Conservation (phyloP, 805 yeast species). For the Blastobotrys terrestris region DNA sequence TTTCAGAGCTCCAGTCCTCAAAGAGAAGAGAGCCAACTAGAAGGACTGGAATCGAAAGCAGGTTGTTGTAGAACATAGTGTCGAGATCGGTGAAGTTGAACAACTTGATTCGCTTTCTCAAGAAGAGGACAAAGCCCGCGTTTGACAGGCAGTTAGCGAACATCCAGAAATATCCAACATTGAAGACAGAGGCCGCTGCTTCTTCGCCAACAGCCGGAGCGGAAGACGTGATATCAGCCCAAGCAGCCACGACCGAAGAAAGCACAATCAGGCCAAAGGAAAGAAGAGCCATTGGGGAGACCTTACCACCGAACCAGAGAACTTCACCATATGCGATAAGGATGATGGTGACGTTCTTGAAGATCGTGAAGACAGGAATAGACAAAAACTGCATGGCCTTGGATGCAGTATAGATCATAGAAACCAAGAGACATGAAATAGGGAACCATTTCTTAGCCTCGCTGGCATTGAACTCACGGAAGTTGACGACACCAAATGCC, state of each 20-base stretch:
- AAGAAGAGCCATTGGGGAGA: constrained; percentile 81
- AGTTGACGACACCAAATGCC: constrained; percentile 67
- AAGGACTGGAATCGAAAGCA: constrained; percentile 86
- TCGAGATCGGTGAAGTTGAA: constrained; percentile 89
- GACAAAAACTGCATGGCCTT: constrained; percentile 88
- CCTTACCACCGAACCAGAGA: constrained; percentile 90
- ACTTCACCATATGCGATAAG: constrained; percentile 98
- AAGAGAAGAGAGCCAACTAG: constrained; percentile 64
- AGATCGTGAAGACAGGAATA: constrained; percentile 95
- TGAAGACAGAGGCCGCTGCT: constrained; percentile 31
- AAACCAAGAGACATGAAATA: constrained; percentile 78
- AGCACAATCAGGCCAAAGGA: constrained; percentile 89
- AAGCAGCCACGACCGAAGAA: constrained; percentile 92
- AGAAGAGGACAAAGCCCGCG: constrained; percentile 85
- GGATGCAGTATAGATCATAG: constrained; percentile 94
- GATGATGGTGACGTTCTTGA: constrained; percentile 95
- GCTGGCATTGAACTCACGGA: constrained; percentile 74
- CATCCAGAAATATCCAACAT: constrained; percentile 96
- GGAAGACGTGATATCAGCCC: constrained; percentile 61
- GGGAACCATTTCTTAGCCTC: constrained; percentile 96
- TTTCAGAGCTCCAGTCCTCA: constrained; percentile 90
- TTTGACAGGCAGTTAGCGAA: constrained; percentile 87
- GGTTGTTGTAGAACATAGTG: constrained; percentile 97
- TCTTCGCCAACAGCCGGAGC: constrained; percentile 30
- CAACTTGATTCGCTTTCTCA: constrained; percentile 97